These are phyloP conservation scores for Erodium maritimum DNA, from an alignment of 345 rosid species.

Conservation along the genomic window DNA sequence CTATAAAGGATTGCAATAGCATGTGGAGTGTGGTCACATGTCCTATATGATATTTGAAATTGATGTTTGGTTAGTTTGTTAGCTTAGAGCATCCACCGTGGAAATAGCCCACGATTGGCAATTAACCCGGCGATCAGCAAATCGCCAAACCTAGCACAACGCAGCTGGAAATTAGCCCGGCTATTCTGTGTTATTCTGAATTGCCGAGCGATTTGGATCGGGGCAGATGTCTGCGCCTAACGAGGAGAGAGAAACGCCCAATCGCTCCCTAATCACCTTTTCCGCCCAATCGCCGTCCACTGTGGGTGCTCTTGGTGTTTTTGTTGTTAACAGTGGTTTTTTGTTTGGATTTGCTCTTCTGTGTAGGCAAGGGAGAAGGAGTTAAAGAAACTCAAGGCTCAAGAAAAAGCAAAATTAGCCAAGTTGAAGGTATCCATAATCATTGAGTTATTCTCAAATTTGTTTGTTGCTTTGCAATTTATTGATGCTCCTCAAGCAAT, in stretches of 20 bases:
- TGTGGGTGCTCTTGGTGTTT: too few species aligned
- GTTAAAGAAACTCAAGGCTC: slow-evolving; percentile 66
- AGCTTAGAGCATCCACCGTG: too few species aligned
- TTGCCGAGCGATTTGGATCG: too few species aligned
- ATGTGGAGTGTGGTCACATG: background rate
- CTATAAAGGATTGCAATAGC: background rate
- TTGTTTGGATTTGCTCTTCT: background rate
- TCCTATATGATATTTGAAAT: background rate
- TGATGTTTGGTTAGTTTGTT: background rate
- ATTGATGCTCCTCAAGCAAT: background rate
- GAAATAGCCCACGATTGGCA: too few species aligned
- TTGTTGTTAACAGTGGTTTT: background rate
- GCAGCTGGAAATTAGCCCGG: too few species aligned
- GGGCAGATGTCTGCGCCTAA: too few species aligned
- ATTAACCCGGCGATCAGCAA: too few species aligned
- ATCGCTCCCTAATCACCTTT: too few species aligned
- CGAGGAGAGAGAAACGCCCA: too few species aligned
- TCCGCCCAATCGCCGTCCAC: too few species aligned
- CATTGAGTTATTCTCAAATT: background rate
- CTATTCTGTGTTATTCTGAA: too few species aligned
- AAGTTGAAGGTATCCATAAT: slow-evolving; percentile 38
- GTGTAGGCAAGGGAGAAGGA: slow-evolving; percentile 71
- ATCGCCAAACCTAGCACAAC: too few species aligned
- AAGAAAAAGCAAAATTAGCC: slow-evolving; percentile 58
- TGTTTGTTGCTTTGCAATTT: background rate